These are phyloP conservation scores for Sideroxylon spinosum DNA, from an alignment of 179 eudicot species.

Conservation along the genomic window DNA sequence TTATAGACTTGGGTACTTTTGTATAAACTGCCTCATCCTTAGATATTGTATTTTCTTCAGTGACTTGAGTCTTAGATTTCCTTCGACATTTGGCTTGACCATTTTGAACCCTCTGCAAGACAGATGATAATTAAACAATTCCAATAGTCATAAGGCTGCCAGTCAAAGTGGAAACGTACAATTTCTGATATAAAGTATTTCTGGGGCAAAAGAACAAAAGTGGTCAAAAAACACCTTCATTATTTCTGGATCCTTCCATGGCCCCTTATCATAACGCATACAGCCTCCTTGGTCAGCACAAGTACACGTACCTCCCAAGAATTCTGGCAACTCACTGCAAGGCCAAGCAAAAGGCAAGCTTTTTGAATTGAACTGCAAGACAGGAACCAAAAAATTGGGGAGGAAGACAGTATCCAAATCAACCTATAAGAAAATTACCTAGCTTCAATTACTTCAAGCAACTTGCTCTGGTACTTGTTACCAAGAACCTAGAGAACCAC, in stretches of 20 bases:
- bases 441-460: slow-evolving; percentile 82
- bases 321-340: slow-evolving; percentile 79
- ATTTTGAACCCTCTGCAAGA: slow-evolving; percentile 67
- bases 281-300: slow-evolving; percentile 89
- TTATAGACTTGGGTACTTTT: slow-evolving; percentile 25
- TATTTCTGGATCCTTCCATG: slow-evolving; percentile 83
- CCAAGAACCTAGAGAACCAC: slow-evolving; percentile 60
- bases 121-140: neutral
- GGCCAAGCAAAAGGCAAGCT: neutral
- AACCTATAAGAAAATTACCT: slow-evolving; percentile 36
- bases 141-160: neutral
- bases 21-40: slow-evolving; percentile 43
- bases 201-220: neutral
- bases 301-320: slow-evolving; percentile 83
- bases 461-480: slow-evolving; percentile 78
- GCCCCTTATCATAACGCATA: slow-evolving; percentile 82
- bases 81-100: slow-evolving; percentile 75
- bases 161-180: neutral
- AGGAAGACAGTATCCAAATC: neutral
- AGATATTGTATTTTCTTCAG: slow-evolving; percentile 50
- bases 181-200: neutral
- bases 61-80: slow-evolving; percentile 37
- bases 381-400: neutral
- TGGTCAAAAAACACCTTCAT: slow-evolving; percentile 49
- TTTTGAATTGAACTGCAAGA: neutral